Evolutionary conservation across 345 rosid species (phyloP).

Genomic region (Iberis pinnata): DNA sequence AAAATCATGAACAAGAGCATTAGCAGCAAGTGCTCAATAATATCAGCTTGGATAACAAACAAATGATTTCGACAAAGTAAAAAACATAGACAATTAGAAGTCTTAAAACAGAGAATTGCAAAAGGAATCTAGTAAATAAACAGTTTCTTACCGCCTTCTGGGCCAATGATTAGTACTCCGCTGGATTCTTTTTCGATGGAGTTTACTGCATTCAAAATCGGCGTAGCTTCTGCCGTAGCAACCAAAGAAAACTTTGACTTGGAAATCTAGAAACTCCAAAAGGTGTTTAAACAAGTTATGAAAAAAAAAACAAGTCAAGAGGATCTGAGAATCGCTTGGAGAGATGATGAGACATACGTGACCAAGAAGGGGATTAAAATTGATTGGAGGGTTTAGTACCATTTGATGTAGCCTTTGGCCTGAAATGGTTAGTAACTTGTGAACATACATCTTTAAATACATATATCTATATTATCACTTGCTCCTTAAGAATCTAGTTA

Average conservation of each 20-base stretch:
- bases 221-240: slow-evolving; percentile 76
- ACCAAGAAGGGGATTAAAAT: slow-evolving; percentile 44
- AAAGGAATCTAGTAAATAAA: neutral
- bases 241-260: slow-evolving; percentile 60
- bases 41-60: too few species aligned
- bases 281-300: neutral
- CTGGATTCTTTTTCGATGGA: slow-evolving; percentile 41
- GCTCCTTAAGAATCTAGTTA: too few species aligned
- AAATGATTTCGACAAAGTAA: neutral
- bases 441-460: slow-evolving; percentile 1
- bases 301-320: neutral
- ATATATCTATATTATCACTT: too few species aligned
- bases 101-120: neutral
- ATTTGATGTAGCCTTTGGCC: slow-evolving; percentile 88
- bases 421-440: slow-evolving; percentile 18
- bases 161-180: slow-evolving; percentile 66
- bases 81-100: neutral
- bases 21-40: neutral
- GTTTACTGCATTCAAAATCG: slow-evolving; percentile 48
- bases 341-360: slow-evolving; percentile 38
- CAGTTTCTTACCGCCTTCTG: slow-evolving; percentile 69
- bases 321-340: slow-evolving; percentile 2
- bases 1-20: neutral
- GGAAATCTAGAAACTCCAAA: slow-evolving; percentile 38
- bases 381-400: slow-evolving; percentile 59